phyloP scores from a whole-genome alignment of 495 filamentous ascomycete species.

The Niebla homalea region DNA sequence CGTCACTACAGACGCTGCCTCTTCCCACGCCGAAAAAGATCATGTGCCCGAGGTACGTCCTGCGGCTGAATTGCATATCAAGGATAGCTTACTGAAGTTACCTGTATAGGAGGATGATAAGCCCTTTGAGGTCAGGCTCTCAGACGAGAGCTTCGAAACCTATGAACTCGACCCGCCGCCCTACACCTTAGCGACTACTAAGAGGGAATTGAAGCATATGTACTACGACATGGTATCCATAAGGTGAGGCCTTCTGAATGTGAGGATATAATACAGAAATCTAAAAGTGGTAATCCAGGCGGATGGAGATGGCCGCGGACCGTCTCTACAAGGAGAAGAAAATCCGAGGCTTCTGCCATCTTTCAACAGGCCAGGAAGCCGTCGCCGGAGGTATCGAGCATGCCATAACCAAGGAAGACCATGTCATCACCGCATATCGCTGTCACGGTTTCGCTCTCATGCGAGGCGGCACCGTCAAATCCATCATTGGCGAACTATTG shows the following conservation, averaged over 20 bases:
- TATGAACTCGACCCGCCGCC: slow-evolving; percentile 94
- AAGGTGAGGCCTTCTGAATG: slow-evolving; percentile 44
- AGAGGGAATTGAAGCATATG: slow-evolving; percentile 96
- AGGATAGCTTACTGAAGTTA: slow-evolving; percentile 5
- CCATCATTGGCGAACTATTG: slow-evolving; percentile 92
- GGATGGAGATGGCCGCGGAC: slow-evolving; percentile 99
- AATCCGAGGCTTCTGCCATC: slow-evolving; percentile 97
- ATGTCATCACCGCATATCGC: slow-evolving; percentile 93
- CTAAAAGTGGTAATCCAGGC: slow-evolving; percentile 36
- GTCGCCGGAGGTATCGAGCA: slow-evolving; percentile 96
- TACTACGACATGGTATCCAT: slow-evolving; percentile 94
- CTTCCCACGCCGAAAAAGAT: slow-evolving; percentile 74
- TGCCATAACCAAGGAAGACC: slow-evolving; percentile 77
- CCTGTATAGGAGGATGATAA: slow-evolving; percentile 71
- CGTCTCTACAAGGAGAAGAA: slow-evolving; percentile 99
- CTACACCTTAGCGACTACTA: slow-evolving; percentile 83
- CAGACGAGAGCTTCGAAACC: slow-evolving; percentile 97
- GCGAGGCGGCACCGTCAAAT: slow-evolving; percentile 82
- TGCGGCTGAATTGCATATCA: not conserved
- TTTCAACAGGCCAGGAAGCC: slow-evolving; percentile 95
- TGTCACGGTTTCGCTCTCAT: slow-evolving; percentile 98
- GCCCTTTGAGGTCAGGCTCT: slow-evolving; percentile 82
- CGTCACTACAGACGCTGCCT: slow-evolving; percentile 91
- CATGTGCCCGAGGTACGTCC: slow-evolving; percentile 40
- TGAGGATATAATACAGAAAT: slow-evolving; percentile 3